These are phyloP conservation scores for Cyanidium caldarium DNA, from an alignment of 23 red algal species.

Conservation along the genomic window DNA sequence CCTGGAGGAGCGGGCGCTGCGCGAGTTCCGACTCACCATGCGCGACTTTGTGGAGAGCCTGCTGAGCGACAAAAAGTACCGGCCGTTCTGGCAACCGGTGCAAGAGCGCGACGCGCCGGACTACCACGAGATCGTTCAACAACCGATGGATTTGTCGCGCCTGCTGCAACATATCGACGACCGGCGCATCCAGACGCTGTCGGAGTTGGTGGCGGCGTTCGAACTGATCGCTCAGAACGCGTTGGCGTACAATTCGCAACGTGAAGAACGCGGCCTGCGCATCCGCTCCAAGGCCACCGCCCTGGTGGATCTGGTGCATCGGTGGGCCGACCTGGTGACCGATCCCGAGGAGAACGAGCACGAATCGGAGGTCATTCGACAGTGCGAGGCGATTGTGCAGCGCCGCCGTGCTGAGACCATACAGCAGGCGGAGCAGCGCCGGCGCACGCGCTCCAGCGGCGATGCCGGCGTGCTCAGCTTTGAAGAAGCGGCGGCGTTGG, in stretches of 20 bases:
- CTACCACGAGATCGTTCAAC: slow-evolving; percentile 61
- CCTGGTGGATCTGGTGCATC: slow-evolving; percentile 77
- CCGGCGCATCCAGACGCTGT: slow-evolving; percentile 21
- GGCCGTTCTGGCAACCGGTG: slow-evolving; percentile 77
- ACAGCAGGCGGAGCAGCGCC: neutral
- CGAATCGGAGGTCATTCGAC: neutral
- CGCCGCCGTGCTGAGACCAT: neutral
- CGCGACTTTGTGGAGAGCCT: slow-evolving; percentile 51
- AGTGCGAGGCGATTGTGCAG: neutral
- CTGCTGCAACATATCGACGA: slow-evolving; percentile 28
- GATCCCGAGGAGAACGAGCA: slow-evolving; percentile 8
- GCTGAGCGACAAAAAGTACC: slow-evolving; percentile 30
- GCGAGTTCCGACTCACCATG: slow-evolving; percentile 66
- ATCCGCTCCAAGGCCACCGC: slow-evolving; percentile 49
- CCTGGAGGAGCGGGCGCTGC: slow-evolving; percentile 38
- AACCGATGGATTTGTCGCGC: slow-evolving; percentile 69
- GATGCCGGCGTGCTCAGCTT: neutral
- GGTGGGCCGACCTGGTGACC: slow-evolving; percentile 48
- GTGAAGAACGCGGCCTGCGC: slow-evolving; percentile 36
- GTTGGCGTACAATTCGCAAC: slow-evolving; percentile 58
- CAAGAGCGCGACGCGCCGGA: slow-evolving; percentile 58
- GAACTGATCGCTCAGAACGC: slow-evolving; percentile 62
- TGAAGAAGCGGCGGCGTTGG: neutral
- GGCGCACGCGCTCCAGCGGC: neutral
- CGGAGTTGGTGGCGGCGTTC: slow-evolving; percentile 59